phyloP scores from a whole-genome alignment of 768 basidiomycete species.

The Phallus indusiatus region DNA sequence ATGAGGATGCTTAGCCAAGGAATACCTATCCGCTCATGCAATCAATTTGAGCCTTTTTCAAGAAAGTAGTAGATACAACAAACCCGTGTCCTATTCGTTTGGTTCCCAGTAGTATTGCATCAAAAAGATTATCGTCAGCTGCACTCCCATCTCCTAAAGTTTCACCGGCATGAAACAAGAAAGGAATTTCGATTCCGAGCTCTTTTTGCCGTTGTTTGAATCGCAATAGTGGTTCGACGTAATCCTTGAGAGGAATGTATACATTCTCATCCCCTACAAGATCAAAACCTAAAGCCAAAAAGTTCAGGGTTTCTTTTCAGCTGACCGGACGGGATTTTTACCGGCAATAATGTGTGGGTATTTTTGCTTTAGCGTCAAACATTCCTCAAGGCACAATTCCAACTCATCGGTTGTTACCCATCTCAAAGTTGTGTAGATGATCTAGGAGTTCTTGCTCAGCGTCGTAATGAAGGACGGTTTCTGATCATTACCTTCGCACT shows the following conservation, averaged over 20 bases:
- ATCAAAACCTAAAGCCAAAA: slow-evolving; percentile 51
- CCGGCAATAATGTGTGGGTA: slow-evolving; percentile 69
- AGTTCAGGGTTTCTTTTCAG: background rate
- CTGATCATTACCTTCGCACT: slow-evolving; percentile 45
- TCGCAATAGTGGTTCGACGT: slow-evolving; percentile 47
- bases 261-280: slow-evolving; percentile 69
- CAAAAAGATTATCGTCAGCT: slow-evolving; percentile 66
- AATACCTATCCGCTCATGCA: slow-evolving; percentile 37
- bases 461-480: background rate
- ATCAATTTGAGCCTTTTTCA: background rate
- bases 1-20: slow-evolving; percentile 67
- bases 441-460: slow-evolving; percentile 25
- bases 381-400: slow-evolving; percentile 63
- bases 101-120: slow-evolving; percentile 69
- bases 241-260: slow-evolving; percentile 49
- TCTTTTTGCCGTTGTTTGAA: slow-evolving; percentile 52
- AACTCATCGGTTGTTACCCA: slow-evolving; percentile 46
- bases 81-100: slow-evolving; percentile 66
- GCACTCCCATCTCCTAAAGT: slow-evolving; percentile 67
- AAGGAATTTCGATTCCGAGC: slow-evolving; percentile 56
- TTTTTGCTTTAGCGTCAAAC: slow-evolving; percentile 60
- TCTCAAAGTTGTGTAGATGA: slow-evolving; percentile 63
- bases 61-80: slow-evolving; percentile 1
- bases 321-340: slow-evolving; percentile 14
- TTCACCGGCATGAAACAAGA: slow-evolving; percentile 75